A percentile compares a stretch with the other conserved stretches of the same genome.
phyloP scores from a whole-genome alignment of 192 early-diverging fungal species.

The Diversispora epigaea region DNA sequence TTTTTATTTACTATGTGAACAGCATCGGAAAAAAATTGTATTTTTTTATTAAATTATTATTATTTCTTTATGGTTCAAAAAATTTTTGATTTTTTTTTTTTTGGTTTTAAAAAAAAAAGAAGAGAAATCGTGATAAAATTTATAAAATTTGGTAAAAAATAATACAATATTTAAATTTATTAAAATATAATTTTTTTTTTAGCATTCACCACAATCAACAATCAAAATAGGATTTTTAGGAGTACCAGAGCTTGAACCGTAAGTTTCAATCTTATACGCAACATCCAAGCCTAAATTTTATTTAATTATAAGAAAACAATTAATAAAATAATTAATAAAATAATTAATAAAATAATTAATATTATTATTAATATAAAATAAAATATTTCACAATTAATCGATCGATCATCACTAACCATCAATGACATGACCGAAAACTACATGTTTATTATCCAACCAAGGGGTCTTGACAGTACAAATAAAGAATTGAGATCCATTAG shows the following conservation, averaged over 20 bases:
- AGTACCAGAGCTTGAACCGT: neutral
- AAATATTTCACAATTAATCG: neutral
- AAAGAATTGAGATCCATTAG: constrained; percentile 92
- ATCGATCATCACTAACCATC: constrained; percentile 49
- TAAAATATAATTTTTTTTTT: too few relatives aligned
- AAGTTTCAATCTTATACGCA: constrained; percentile 1
- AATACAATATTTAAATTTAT: too few relatives aligned
- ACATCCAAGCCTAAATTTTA: constrained; percentile 1
- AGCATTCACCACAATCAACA: neutral
- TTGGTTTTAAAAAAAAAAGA: too few relatives aligned
- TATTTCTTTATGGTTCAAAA: too few relatives aligned
- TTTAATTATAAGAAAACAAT: neutral
- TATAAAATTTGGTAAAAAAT: too few relatives aligned
- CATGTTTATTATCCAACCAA: constrained; percentile 91
- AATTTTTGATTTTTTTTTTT: too few relatives aligned
- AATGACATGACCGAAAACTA: constrained; percentile 71
- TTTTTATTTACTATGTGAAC: too few relatives aligned
- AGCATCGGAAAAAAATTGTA: too few relatives aligned
- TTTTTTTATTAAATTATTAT: too few relatives aligned
- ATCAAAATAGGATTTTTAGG: neutral
- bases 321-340: too few relatives aligned
- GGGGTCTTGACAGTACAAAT: constrained; percentile 76
- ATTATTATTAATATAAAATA: neutral
- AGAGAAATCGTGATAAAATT: too few relatives aligned
- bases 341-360: neutral